These are phyloP conservation scores for Phytophthora sojae DNA, from an alignment of 352 stramenopile genomes.

Conservation along the genomic window DNA sequence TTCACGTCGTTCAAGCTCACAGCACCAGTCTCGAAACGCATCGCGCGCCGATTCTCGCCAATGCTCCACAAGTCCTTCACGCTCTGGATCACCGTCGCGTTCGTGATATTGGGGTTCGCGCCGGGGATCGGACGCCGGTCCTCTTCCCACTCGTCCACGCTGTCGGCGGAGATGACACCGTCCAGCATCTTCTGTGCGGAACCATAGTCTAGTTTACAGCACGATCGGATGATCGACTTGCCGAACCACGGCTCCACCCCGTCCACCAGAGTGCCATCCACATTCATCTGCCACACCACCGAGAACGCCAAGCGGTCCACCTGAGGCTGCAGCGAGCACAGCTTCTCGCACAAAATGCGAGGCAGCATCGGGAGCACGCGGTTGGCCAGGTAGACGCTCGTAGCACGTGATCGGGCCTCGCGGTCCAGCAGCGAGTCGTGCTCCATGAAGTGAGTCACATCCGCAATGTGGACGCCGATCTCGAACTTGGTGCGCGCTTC, in stretches of 20 bases:
- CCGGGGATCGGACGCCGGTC: slow-evolving; percentile 52
- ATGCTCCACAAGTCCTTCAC: slow-evolving; percentile 77
- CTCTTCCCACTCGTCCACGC: slow-evolving; percentile 78
- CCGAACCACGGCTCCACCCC: slow-evolving; percentile 95
- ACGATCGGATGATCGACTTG: slow-evolving; percentile 98
- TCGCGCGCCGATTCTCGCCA: slow-evolving; percentile 68
- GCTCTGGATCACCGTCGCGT: slow-evolving; percentile 64
- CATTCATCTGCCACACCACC: slow-evolving; percentile 97
- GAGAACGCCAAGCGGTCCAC: slow-evolving; percentile 96
- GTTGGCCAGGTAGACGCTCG: slow-evolving; percentile 98
- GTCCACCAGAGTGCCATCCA: slow-evolving; percentile 92
- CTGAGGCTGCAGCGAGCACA: slow-evolving; percentile 97
- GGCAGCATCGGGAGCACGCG: slow-evolving; percentile 97
- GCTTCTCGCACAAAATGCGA: slow-evolving; percentile 95
- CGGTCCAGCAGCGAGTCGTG: slow-evolving; percentile 92
- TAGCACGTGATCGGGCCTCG: slow-evolving; percentile 93
- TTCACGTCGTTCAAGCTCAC: slow-evolving; percentile 95
- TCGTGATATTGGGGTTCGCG: slow-evolving; percentile 59
- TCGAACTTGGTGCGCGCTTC: slow-evolving; percentile 74
- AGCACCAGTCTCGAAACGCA: slow-evolving; percentile 93
- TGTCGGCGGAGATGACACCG: slow-evolving; percentile 72
- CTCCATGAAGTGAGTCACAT: slow-evolving; percentile 97
- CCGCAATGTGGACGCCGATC: slow-evolving; percentile 98
- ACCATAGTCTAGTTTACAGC: slow-evolving; percentile 96
- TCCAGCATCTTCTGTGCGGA: slow-evolving; percentile 98